phyloP scores from a whole-genome alignment of 306 rosid genomes.

The Mimosa pudica region DNA sequence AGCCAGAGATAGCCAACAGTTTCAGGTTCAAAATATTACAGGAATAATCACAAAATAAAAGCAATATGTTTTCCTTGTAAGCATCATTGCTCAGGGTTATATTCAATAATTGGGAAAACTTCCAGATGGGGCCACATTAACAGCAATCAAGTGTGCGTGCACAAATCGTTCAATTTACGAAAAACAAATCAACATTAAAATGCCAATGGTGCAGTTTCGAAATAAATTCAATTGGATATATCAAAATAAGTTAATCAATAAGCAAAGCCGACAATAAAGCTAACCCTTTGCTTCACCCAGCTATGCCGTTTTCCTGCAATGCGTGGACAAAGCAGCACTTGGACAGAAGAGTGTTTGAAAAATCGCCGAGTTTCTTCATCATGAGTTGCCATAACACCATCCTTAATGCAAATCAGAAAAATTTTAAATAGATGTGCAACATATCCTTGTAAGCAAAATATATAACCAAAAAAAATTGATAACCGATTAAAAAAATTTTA shows the following conservation, averaged over 20 bases:
- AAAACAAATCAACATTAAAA: slow-evolving; percentile 13
- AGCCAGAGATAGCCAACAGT: not conserved
- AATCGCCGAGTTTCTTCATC: slow-evolving; percentile 96
- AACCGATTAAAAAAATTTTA: slow-evolving; percentile 15
- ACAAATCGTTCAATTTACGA: slow-evolving; percentile 6
- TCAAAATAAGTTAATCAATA: slow-evolving; percentile 6
- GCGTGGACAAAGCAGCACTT: slow-evolving; percentile 91
- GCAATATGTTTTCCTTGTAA: slow-evolving; percentile 5
- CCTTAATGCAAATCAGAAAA: slow-evolving; percentile 52
- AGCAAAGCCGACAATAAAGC: slow-evolving; percentile 22
- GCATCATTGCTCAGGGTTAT: slow-evolving; percentile 4
- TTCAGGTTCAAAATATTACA: not conserved
- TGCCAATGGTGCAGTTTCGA: slow-evolving; percentile 17
- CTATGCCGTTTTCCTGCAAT: slow-evolving; percentile 87
- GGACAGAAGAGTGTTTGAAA: slow-evolving; percentile 92
- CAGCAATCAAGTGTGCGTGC: slow-evolving; percentile 8
- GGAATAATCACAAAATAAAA: not conserved
- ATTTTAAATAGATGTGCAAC: slow-evolving; percentile 13
- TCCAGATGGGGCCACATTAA: slow-evolving; percentile 20
- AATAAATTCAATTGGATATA: slow-evolving; percentile 15
- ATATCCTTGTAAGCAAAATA: not conserved
- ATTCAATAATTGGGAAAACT: slow-evolving; percentile 8
- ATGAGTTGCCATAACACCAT: slow-evolving; percentile 96
- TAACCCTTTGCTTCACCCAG: slow-evolving; percentile 86
- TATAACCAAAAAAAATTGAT: slow-evolving; percentile 2